Conservation (phyloP, 306 rosid genomes). For the Comarum palustre region DNA sequence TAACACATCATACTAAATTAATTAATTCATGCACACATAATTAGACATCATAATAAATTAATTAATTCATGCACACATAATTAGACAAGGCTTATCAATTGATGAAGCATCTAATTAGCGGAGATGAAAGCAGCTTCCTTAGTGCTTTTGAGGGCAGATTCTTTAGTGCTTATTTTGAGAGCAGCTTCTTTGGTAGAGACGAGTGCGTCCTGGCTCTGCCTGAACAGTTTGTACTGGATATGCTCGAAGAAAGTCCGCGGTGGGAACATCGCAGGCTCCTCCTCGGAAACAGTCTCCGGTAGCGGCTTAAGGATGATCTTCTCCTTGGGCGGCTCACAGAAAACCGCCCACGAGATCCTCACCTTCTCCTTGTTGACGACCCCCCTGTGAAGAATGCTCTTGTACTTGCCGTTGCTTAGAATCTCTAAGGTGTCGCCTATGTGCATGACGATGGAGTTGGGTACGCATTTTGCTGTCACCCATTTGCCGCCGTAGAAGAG, state of each 20-base stretch:
- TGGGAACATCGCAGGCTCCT: conserved; percentile 52
- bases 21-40: too few species aligned
- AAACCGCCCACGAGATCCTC: conserved; percentile 86
- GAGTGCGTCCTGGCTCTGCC: conserved; percentile 41
- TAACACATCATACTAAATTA: too few species aligned
- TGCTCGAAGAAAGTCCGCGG: conserved; percentile 87
- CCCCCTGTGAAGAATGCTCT: conserved; percentile 80
- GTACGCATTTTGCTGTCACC: conserved; percentile 78
- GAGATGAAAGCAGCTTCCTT: not conserved
- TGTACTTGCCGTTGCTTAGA: conserved; percentile 70
- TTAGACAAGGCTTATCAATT: too few species aligned
- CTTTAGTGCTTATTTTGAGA: not conserved
- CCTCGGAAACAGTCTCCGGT: conserved; percentile 49
- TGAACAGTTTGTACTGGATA: conserved; percentile 69
- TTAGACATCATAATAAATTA: too few species aligned
- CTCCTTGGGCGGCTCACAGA: conserved; percentile 87
- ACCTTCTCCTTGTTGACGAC: conserved; percentile 83
- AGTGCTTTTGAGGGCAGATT: not conserved
- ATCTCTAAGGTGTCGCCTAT: conserved; percentile 84
- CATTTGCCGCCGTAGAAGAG: conserved; percentile 62
- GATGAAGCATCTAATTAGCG: too few species aligned
- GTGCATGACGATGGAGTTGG: conserved; percentile 72
- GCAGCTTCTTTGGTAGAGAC: not conserved
- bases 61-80: too few species aligned
- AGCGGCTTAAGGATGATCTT: conserved; percentile 77